These are phyloP conservation scores for Anastatica hierochuntica DNA, from an alignment of 345 rosid genomes.

Conservation along the genomic window DNA sequence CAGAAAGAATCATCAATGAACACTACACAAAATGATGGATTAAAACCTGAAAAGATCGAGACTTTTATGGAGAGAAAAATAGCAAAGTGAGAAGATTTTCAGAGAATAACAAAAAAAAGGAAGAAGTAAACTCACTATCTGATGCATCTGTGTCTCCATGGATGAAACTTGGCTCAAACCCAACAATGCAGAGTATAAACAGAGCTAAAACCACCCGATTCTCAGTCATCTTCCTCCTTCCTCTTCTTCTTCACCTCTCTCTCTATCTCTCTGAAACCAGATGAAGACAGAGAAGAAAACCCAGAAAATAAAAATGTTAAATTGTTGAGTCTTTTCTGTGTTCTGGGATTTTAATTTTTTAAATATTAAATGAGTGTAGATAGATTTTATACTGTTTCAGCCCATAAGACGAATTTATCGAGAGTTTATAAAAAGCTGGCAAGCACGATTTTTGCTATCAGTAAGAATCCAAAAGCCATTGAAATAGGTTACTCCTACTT, in stretches of 20 bases:
- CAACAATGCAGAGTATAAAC: constrained; percentile 49
- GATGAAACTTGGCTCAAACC: constrained; percentile 37
- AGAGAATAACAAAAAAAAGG: too few relatives aligned
- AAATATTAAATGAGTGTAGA: not conserved
- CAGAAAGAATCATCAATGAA: constrained; percentile 4
- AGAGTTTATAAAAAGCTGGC: constrained; percentile 84
- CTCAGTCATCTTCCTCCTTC: constrained; percentile 46
- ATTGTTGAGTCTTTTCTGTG: constrained; percentile 7
- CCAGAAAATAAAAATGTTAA: constrained; percentile 20
- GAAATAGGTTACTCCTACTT: too few relatives aligned
- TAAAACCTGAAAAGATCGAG: constrained; percentile 14
- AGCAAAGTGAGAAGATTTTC: not conserved
- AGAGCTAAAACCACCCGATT: constrained; percentile 33
- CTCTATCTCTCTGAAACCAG: constrained; percentile 13
- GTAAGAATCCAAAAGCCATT: constrained; percentile 44
- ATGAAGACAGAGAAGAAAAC: constrained; percentile 25
- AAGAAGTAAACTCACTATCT: constrained; percentile 43
- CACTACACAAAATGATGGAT: too few relatives aligned
- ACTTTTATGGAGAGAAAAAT: not conserved
- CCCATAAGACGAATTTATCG: constrained; percentile 23
- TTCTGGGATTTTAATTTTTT: not conserved
- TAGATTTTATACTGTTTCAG: constrained; percentile 31
- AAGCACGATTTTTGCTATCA: constrained; percentile 60
- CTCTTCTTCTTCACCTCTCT: constrained; percentile 23
- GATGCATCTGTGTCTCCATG: constrained; percentile 51